Evolutionary conservation across 1,139 yeast species (phyloP), one percentile per base, ranked within the genome.

Genomic region (Candida sp.): DNA sequence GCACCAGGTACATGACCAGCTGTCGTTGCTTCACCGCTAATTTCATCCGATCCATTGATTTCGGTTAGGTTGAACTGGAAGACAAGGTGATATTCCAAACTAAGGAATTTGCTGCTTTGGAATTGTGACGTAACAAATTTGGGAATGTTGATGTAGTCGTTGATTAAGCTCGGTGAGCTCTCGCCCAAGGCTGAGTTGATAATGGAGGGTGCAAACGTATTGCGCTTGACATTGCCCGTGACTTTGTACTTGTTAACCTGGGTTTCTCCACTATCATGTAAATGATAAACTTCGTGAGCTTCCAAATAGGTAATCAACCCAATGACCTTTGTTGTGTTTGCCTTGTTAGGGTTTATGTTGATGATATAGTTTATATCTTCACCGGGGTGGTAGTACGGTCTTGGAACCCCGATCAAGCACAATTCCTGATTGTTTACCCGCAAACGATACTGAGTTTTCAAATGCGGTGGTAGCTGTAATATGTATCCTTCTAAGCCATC

Each of bases 341-440:
- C 50, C 9, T 56, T 60, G 6, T 49, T 49, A 2, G 67, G 66
- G 46, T 57, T 61, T 25, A 65, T 54, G 45, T 70, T 66, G 7
- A 81, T 59, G 0, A 67, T 62, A 42, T 80, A 67, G 51, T 72
- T 72, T 7, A 82, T 67, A 50, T 78, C 81, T 37, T 83, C 86
- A 1, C 85, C 83, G 8, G 77, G 57, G 49, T 77, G 79, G 57
- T 73, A 83, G 53, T 75, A 75, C 1, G 81, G 75, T 54, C 78
- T 77, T 2, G 77, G 63, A n/a, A 71, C 50, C 8, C 63, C 61
- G 11, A 76, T 62, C n/a, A 62, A 55, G 55, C 82, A 77, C 30
- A 77, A 58, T 26, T 66, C 63, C 35, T 62, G 58, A 48, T 64
- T 63, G 53, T 75, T 75, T 26, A 74, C 75, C 31, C 72, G 54